Conservation (phyloP, 192 early-diverging fungal species). For the Entomortierella chlamydospora region DNA sequence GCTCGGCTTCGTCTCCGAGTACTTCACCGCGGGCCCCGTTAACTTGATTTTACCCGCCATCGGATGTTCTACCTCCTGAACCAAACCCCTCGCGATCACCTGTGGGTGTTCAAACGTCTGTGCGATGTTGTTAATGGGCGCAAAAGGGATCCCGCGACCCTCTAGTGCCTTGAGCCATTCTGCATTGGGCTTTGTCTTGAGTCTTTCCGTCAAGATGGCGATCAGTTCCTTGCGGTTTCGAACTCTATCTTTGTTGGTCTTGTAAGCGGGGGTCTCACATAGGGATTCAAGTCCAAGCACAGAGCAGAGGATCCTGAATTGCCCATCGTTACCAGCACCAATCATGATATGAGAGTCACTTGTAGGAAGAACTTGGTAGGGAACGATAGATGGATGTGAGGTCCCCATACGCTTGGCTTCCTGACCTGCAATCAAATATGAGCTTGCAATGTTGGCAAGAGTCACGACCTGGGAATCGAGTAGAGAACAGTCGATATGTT, state of each 20-base stretch:
- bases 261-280: conserved; percentile 62
- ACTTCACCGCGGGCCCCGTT: conserved; percentile 81
- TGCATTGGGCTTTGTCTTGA: conserved; percentile 62
- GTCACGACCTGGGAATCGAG: conserved; percentile 89
- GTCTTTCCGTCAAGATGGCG: conserved; percentile 61
- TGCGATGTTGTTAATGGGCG: conserved; percentile 65
- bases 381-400: conserved; percentile 90
- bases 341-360: conserved; percentile 85
- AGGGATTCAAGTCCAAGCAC: conserved; percentile 64
- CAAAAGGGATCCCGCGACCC: conserved; percentile 81
- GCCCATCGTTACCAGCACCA: conserved; percentile 91
- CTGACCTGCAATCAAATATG: conserved; percentile 83
- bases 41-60: conserved; percentile 82
- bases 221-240: conserved; percentile 75
- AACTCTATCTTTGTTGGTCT: conserved; percentile 82
- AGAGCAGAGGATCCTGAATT: conserved; percentile 78
- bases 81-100: conserved; percentile 72
- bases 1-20: conserved; percentile 69
- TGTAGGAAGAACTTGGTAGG: conserved; percentile 89
- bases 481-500: conserved; percentile 91
- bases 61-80: conserved; percentile 87
- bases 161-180: conserved; percentile 76
- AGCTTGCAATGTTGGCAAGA: conserved; percentile 91
- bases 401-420: conserved; percentile 91
- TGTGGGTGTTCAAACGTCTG: conserved; percentile 73